Percentiles rank a stretch among this genome's conserved stretches.
Evolutionary conservation across 1,139 yeast species (phyloP).

Genomic region (Sugiyamaella xylanicola): DNA sequence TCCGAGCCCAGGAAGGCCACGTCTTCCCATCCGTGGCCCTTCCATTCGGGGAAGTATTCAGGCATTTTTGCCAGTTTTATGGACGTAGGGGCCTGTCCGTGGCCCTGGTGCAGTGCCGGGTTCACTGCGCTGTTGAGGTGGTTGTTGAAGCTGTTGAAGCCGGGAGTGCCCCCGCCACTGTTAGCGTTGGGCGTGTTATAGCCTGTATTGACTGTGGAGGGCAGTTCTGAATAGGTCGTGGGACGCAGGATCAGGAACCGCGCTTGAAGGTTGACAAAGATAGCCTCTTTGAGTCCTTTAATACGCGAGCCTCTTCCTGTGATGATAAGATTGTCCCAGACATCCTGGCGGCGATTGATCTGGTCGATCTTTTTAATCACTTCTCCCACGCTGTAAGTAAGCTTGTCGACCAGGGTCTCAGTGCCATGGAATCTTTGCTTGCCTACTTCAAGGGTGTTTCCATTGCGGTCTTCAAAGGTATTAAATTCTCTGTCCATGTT

Average conservation of each 20-base stretch:
- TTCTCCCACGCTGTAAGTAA: constrained; percentile 58
- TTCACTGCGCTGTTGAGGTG: constrained; percentile 29
- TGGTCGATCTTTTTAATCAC: constrained; percentile 63
- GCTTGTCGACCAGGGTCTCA: constrained; percentile 54
- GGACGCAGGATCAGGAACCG: constrained; percentile 56
- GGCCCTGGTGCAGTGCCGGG: constrained; percentile 38
- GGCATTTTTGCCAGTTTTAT: constrained; percentile 73
- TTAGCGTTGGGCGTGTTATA: constrained; percentile 37
- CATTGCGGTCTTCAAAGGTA: constrained; percentile 60
- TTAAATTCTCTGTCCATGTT: constrained; percentile 56
- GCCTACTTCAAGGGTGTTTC: constrained; percentile 65
- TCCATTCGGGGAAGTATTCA: constrained; percentile 96
- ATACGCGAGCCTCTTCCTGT: constrained; percentile 77
- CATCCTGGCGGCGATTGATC: constrained; percentile 71
- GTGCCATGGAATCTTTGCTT: constrained; percentile 86
- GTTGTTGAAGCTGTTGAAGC: constrained; percentile 22
- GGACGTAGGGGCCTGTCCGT: constrained; percentile 73
- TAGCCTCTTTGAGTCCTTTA: constrained; percentile 73
- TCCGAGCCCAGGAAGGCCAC: constrained; percentile 82
- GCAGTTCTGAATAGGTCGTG: constrained; percentile 43
- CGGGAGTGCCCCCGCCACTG: constrained; percentile 35
- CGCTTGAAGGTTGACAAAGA: constrained; percentile 59
- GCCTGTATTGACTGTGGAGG: constrained; percentile 43
- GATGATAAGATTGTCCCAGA: constrained; percentile 81
- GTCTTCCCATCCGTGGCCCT: constrained; percentile 78